These are phyloP conservation scores for Gnomoniopsis sp. DNA, from an alignment of 2,329 filamentous ascomycete species.

Conservation along the genomic window DNA sequence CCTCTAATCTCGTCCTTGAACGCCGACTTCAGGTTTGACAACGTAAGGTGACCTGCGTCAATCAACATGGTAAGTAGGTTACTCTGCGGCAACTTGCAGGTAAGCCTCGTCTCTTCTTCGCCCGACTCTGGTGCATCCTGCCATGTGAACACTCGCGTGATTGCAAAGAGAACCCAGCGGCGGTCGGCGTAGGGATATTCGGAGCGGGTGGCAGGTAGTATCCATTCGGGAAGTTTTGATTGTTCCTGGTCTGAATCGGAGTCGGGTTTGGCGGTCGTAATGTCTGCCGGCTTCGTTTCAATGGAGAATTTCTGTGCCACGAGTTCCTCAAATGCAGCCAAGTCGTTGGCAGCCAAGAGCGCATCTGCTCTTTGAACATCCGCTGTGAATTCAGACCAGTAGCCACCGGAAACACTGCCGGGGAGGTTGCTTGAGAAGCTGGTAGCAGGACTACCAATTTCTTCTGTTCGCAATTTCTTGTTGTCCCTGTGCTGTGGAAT, in stretches of 20 bases:
- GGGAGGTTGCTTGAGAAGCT: slow-evolving; percentile 39
- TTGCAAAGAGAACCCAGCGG: slow-evolving; percentile 61
- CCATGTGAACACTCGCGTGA: slow-evolving; percentile 59
- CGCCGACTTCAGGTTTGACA: slow-evolving; percentile 56
- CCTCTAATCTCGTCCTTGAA: slow-evolving; percentile 47
- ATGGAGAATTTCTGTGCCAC: slow-evolving; percentile 49
- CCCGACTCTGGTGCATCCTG: slow-evolving; percentile 43
- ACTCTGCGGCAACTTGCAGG: slow-evolving; percentile 46
- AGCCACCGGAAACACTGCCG: slow-evolving; percentile 48
- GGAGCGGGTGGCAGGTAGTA: slow-evolving; percentile 40
- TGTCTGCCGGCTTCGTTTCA: slow-evolving; percentile 17
- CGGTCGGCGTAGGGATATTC: slow-evolving; percentile 57
- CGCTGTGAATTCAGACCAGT: slow-evolving; percentile 41
- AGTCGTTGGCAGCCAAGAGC: slow-evolving; percentile 41
- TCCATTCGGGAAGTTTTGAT: slow-evolving; percentile 44
- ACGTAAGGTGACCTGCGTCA: slow-evolving; percentile 57
- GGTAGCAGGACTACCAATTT: slow-evolving; percentile 32
- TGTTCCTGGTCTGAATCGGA: slow-evolving; percentile 11
- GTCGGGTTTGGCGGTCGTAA: background rate
- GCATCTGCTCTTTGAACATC: slow-evolving; percentile 47
- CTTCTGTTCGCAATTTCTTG: slow-evolving; percentile 26
- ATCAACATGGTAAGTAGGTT: slow-evolving; percentile 57
- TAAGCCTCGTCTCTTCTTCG: slow-evolving; percentile 35
- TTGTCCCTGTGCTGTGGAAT: slow-evolving; percentile 37
- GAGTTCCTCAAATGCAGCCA: slow-evolving; percentile 47